phyloP scores from a whole-genome alignment of 305 asterid genomes.

The Fraxinus platypoda region DNA sequence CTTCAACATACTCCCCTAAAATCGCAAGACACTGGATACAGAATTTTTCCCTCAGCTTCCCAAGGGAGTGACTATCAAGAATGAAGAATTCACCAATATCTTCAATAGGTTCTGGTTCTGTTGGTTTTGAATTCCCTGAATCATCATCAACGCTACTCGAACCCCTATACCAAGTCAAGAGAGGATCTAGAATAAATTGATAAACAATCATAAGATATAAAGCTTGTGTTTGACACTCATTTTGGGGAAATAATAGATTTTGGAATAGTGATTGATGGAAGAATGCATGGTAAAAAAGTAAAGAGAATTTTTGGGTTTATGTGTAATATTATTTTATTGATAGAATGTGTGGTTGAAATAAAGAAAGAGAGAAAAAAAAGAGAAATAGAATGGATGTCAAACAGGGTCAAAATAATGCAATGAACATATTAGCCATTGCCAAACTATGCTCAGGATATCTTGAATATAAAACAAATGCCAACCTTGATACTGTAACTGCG shows the following conservation, averaged over 20 bases:
- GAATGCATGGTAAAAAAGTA: too few relatives aligned
- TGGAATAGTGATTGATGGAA: too few relatives aligned
- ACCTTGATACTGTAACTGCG: slow-evolving; percentile 77
- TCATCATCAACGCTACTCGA: slow-evolving; percentile 50
- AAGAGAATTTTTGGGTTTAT: too few relatives aligned
- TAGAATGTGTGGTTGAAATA: too few relatives aligned
- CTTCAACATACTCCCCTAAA: slow-evolving; percentile 98
- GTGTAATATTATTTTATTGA: too few relatives aligned
- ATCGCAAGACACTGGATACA: slow-evolving; percentile 89
- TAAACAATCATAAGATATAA: slow-evolving; percentile 10
- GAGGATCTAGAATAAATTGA: slow-evolving; percentile 15
- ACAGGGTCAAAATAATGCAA: background rate
- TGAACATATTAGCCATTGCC: slow-evolving; percentile 4
- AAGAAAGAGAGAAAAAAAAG: too few relatives aligned
- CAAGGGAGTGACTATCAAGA: slow-evolving; percentile 64
- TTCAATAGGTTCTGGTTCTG: slow-evolving; percentile 55
- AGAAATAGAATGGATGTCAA: too few relatives aligned
- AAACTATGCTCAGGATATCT: slow-evolving; percentile 13
- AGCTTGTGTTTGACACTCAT: too few relatives aligned
- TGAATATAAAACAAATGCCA: slow-evolving; percentile 28
- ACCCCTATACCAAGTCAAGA: slow-evolving; percentile 42
- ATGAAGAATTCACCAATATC: slow-evolving; percentile 61
- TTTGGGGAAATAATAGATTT: too few relatives aligned
- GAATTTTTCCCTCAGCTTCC: slow-evolving; percentile 82
- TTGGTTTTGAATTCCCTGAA: slow-evolving; percentile 47